Percentiles rank a stretch among this genome's conserved stretches.
Evolutionary conservation across 1,284 basidiomycete species (phyloP).

Genomic region (Cryptococcus floricola): DNA sequence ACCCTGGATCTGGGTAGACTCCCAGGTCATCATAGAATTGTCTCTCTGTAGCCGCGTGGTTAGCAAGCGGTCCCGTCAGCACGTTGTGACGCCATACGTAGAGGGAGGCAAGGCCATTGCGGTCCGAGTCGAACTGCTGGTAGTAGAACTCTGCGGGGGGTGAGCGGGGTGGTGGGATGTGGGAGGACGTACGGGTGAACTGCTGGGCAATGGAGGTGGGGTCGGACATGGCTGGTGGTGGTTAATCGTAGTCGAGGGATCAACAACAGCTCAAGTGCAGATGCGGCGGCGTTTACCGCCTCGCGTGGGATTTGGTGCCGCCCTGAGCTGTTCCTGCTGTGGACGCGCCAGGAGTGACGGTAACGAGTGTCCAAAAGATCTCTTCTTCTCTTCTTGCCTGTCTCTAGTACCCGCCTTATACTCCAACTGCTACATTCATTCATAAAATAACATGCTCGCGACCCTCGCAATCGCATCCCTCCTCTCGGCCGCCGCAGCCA

Average conservation of each 20-base stretch:
- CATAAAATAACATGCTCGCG: conserved; percentile 4
- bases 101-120: conserved; percentile 40
- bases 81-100: conserved; percentile 36
- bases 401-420: not conserved
- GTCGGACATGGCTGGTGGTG: conserved; percentile 59
- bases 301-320: too few relatives aligned
- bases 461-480: conserved; percentile 16
- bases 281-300: not conserved
- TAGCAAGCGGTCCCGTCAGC: not conserved
- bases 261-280: too few relatives aligned
- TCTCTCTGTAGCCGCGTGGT: conserved; percentile 57
- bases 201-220: conserved; percentile 57
- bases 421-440: not conserved
- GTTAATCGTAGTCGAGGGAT: too few relatives aligned
- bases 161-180: not conserved
- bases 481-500: conserved; percentile 23
- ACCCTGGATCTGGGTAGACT: conserved; percentile 65
- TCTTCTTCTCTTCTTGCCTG: not conserved
- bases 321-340: not conserved
- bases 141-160: conserved; percentile 48
- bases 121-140: conserved; percentile 44
- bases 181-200: conserved; percentile 49
- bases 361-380: not conserved
- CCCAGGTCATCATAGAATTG: conserved; percentile 85
- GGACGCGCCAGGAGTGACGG: not conserved